Evolutionary conservation across 2,329 filamentous ascomycete genomes (phyloP), one percentile per base, ranked within the genome.

Genomic region (Aspergillus japonicus): DNA sequence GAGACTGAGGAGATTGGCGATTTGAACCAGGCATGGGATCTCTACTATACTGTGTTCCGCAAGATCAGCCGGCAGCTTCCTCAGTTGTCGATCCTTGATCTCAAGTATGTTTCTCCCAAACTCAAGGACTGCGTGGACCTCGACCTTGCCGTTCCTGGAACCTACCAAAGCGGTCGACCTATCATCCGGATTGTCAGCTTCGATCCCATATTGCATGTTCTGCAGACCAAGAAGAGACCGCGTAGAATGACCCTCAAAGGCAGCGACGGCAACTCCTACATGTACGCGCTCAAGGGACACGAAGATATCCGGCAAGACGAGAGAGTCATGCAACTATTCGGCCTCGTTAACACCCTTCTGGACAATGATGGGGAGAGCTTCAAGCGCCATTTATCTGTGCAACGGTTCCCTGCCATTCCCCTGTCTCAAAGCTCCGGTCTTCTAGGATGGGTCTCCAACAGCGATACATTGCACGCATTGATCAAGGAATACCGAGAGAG

Each of bases 261-360:
- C 62, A 96, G 91, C 70, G 94, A 99, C 73, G 95, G 95, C 59
- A 86, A 85, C 62, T 85, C 87, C 3, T 97, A 97, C 74, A 89
- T 91, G 53, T 98, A 96, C 79, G 78, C 91, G 60, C 86, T 99
- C 69, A 99, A 99, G 81, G 95, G 95, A n/a, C 96, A 99, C 71
- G 95, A 99, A 78, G 95, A 99, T 81, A 97, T 99, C 66, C 89
- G 95, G 61, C 95, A 99, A 77, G 95, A 99, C 72, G 95, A 99
- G 78, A 89, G 96, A 78, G 95, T 99, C 67, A 99, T 99, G 96
- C 95, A 99, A 77, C 85, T 99, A 39, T 99, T 99, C 72, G 95
- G 95, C 47, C 85, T 99, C 14, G 95, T 94, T 80, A 99, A 99
- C 75, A 99, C 96, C 0, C 85, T 99, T 1, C 85, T 99, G 47